These are phyloP conservation scores for Coriolopsis trogii DNA, from an alignment of 1,284 basidiomycete species.

Conservation along the genomic window DNA sequence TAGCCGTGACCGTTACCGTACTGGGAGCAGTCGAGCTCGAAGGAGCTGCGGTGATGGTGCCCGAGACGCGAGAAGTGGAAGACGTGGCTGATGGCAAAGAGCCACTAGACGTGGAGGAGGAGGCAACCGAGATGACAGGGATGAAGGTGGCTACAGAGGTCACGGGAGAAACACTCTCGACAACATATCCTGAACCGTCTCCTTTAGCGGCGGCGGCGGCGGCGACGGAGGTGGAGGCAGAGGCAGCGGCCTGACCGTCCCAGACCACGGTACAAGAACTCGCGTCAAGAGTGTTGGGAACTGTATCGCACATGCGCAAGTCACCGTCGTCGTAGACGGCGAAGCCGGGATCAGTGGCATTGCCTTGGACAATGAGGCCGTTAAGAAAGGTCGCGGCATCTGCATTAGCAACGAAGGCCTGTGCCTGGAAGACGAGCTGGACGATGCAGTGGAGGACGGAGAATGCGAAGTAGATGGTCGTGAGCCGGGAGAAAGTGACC, in stretches of 20 bases:
- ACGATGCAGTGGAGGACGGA: conserved; percentile 67
- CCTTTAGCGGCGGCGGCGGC: background rate
- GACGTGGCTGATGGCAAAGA: conserved; percentile 9
- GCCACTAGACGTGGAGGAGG: conserved; percentile 14
- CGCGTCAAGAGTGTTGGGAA: conserved; percentile 52
- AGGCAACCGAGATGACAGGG: conserved; percentile 2
- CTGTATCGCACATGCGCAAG: conserved; percentile 60
- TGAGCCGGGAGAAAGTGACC: conserved; percentile 67
- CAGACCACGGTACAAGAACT: conserved; percentile 59
- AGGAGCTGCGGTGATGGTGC: background rate
- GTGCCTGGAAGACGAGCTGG: conserved; percentile 69
- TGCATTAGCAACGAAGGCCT: conserved; percentile 67
- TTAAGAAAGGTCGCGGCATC: conserved; percentile 56
- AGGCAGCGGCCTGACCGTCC: conserved; percentile 36
- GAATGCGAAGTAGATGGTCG: conserved; percentile 67
- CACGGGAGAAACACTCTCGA: too few relatives aligned
- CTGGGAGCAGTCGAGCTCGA: background rate
- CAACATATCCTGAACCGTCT: too few relatives aligned
- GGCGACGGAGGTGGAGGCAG: conserved; percentile 5
- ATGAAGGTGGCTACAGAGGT: too few relatives aligned
- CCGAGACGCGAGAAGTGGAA: conserved; percentile 7
- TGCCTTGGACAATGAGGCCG: conserved; percentile 51
- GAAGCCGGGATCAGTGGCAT: conserved; percentile 53
- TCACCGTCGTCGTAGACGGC: conserved; percentile 48
- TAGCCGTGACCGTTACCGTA: conserved; percentile 11